Conservation (phyloP, 208 protist species). For the Trichomonas tenax region DNA sequence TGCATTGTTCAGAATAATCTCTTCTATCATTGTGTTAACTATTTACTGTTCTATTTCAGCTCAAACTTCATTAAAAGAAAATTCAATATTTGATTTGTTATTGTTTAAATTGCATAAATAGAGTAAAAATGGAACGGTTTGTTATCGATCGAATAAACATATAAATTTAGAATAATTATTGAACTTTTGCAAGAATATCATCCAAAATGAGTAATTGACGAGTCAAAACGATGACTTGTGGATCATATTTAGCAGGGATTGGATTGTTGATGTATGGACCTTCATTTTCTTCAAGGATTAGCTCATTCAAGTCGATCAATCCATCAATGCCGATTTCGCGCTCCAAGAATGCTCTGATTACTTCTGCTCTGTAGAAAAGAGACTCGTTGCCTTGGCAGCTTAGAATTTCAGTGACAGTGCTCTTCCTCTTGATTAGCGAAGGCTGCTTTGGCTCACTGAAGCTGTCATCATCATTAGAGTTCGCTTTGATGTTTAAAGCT, state of each 20-base stretch:
- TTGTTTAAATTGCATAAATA: too few species aligned
- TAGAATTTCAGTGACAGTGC: neutral
- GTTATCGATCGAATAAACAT: too few species aligned
- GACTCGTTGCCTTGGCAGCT: neutral
- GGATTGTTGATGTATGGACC: neutral
- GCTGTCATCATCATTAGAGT: neutral
- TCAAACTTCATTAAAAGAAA: too few species aligned
- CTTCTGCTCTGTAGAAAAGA: neutral
- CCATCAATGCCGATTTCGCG: neutral
- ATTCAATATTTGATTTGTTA: too few species aligned
- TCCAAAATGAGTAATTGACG: neutral
- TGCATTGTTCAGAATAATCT: too few species aligned
- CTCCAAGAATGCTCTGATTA: neutral
- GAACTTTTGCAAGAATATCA: neutral
- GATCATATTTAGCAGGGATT: neutral
- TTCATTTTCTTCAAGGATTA: neutral
- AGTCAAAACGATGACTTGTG: neutral
- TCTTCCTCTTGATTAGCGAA: neutral
- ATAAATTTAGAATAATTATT: neutral
- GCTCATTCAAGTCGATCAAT: neutral
- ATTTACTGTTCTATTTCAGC: too few species aligned
- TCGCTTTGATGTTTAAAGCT: neutral
- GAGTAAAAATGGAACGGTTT: too few species aligned
- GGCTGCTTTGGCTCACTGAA: neutral
- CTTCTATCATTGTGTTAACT: too few species aligned